These are phyloP conservation scores for Westerdykella aurantiaca DNA, from an alignment of 2,329 filamentous ascomycete genomes.

Conservation along the genomic window DNA sequence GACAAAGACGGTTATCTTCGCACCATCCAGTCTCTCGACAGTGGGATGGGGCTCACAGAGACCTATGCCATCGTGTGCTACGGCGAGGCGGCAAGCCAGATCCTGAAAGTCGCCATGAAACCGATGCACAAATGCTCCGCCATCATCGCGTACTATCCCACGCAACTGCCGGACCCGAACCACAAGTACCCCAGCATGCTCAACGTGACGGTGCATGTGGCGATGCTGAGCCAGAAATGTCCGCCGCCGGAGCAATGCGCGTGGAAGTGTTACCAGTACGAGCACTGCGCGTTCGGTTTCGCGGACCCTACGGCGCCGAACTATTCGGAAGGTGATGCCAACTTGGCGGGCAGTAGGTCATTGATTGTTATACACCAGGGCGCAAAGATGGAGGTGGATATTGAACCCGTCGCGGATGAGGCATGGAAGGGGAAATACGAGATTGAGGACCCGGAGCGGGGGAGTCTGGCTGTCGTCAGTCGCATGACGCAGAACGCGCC, in stretches of 20 bases:
- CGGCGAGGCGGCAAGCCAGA: constrained; percentile 37
- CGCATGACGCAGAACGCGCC: constrained; percentile 31
- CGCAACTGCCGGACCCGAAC: constrained; percentile 32
- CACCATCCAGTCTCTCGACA: constrained; percentile 32
- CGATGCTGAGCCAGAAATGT: constrained; percentile 30
- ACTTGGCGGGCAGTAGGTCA: constrained; percentile 41
- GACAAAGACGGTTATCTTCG: constrained; percentile 26
- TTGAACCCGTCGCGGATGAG: constrained; percentile 29
- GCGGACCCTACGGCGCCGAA: constrained; percentile 38
- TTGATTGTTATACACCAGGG: constrained; percentile 34
- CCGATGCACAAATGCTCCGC: constrained; percentile 38
- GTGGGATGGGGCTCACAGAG: constrained; percentile 37
- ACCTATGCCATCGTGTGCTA: constrained; percentile 36
- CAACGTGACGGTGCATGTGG: constrained; percentile 38
- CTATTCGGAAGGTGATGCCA: constrained; percentile 39
- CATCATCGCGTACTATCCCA: constrained; percentile 42
- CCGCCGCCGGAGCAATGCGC: constrained; percentile 29
- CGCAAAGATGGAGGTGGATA: constrained; percentile 33
- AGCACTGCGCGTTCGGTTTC: constrained; percentile 35
- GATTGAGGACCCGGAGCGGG: constrained; percentile 25
- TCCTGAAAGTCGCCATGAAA: constrained; percentile 38
- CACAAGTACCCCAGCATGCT: constrained; percentile 36
- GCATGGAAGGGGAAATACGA: constrained; percentile 34
- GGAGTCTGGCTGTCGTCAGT: constrained; percentile 25
- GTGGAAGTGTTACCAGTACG: constrained; percentile 39